Base-by-base conservation (phyloP, 331 rosid genomes). In the Quercus lobata region DNA sequence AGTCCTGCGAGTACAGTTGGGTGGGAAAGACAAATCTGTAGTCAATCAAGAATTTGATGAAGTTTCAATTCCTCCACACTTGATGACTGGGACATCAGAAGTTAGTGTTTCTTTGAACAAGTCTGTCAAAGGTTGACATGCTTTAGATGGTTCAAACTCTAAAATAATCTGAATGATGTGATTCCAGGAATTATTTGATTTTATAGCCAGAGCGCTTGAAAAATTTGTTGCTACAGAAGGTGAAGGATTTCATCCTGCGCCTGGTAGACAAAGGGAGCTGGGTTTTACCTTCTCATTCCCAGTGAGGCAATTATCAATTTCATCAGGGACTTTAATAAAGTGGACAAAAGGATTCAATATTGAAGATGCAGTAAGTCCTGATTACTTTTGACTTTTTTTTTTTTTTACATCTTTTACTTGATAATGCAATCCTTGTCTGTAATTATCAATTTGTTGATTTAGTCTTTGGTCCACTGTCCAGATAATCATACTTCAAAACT, bases 211-310 rank as follows among this genome's bases (percentile, higher is more conserved):
- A 71, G 87, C 91, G 66, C 98, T 96, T 49, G 90, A 83, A 72
- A 96, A 89, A 70, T 93, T 96, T 86, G 89, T 96, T 66, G 80
- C 84, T 63, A 82, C 91, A 17, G 99, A 96, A 82, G 97, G 95
- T 57, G 92, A 90, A 72, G 95, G 86, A 71, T 84, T 81, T 75
- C 95, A 85, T 81, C 97, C 92, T 7, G 87, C 90, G 19, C 87
- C 97, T 6, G 93, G 92, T 71, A 92, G 92, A 83, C 96, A 90
- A 88, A 93, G 99, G 88, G 99, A 96, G 85, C 86, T 96, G 57
- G 99, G 99, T 68, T 96, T 96, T 83, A 96, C 99, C 78, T 96
- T 96, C 88, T 96, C 99, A 3, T 96, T 96, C 83, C 99, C 99
- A 0, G 97, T 96, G 81, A 89, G 86, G 84, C 99, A 93, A 78